Percentiles rank a stretch among this genome's conserved stretches.
Conservation (phyloP, 129 eudicot species). For the Heracleum sosnowskyi region DNA sequence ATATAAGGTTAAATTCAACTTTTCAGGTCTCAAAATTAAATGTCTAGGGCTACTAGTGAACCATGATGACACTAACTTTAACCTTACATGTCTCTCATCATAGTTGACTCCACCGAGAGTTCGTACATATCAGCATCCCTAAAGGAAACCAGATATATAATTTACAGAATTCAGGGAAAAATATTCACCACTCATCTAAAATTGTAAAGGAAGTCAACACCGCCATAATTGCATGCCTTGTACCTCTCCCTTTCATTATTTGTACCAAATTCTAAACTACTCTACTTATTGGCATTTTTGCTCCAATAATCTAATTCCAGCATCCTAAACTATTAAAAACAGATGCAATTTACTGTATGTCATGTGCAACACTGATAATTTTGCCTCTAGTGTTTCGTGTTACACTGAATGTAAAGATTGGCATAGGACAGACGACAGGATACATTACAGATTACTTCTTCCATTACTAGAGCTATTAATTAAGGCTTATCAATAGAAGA, state of each 20-base stretch:
- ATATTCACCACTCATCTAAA: neutral
- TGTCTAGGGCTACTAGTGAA: no score
- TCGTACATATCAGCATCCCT: neutral
- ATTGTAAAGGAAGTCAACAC: neutral
- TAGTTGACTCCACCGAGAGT: neutral
- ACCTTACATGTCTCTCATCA: neutral
- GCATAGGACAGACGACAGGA: no score
- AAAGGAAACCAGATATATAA: neutral
- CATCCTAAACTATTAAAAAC: neutral
- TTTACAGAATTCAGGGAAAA: neutral
- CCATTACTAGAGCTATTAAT: neutral
- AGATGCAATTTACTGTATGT: neutral
- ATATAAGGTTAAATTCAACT: no score
- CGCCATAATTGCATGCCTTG: neutral
- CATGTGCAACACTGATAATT: neutral
- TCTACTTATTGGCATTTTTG: neutral
- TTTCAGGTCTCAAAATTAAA: no score
- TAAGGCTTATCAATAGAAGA: neutral
- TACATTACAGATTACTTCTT: neutral
- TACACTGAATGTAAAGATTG: no score
- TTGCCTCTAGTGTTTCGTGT: no score
- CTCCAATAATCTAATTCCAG: neutral
- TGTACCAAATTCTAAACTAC: neutral
- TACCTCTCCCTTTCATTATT: neutral
- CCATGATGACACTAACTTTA: neutral